Base-by-base conservation (phyloP, 148 eudicot genomes). In the Talinum fruticosum region DNA sequence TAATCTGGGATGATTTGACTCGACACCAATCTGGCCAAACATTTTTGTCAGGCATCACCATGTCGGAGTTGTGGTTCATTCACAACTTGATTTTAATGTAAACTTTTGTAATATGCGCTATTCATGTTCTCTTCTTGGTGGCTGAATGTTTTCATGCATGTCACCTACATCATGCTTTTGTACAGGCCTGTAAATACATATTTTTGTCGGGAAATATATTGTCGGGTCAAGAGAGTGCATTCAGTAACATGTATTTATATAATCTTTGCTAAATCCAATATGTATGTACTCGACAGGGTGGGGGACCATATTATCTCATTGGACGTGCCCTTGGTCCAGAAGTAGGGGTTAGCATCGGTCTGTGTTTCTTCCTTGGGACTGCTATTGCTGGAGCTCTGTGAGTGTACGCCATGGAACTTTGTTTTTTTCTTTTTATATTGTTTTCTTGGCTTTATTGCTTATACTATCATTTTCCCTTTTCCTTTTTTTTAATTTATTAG, bases 251-350 rank as follows among this genome's bases (percentile, higher is more conserved):
- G 65, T 68, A 32, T 62, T n/a, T 34, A 34, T 7, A 18, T 53
- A 36, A 26, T 34, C 26, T 64, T 70, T 37, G 21, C 26, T 14
- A 54, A 53, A 51, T 29, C 19, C 37, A 2, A 4, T 12, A 69
- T 73, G 30, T 38, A 23, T 76, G 71, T 59, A 19, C 7, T 32
- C 37, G 86, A 47, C 71, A 96, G 99, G 99, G 99, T 76, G 99
- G 99, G 24, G 99, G 99, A 33, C 99, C 99, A 69, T 96, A 96
- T 84, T 96, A 96, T 89, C 99, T 96, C 84, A 96, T 96, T 81
- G 99, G 99, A 49, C 98, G 99, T 88, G 97, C 99, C 74, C 87
- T 96, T 87, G 99, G 99, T 74, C 99, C 99, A 54, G 99, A 96
- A 78, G 99, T 96, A 87, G 99, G 99, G 83, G 99, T 96, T 75